Conservation (phyloP, 768 basidiomycete genomes). For the Lactifluus subvellereus region DNA sequence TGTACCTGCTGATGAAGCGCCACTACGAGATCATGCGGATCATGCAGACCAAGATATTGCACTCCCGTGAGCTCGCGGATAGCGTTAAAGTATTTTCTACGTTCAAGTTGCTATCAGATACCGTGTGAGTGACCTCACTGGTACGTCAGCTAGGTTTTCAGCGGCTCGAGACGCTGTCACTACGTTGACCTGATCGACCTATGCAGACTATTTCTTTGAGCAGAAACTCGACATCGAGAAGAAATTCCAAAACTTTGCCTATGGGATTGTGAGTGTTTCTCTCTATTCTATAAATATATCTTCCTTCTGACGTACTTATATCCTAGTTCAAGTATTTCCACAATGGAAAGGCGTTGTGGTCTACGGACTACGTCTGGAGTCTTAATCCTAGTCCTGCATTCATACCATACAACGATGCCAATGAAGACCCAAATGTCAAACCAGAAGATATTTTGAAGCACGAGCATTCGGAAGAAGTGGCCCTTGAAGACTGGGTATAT, state of each 20-base stretch:
- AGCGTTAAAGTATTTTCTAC: not conserved
- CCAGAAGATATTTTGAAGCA: conserved; percentile 7
- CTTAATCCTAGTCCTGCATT: not conserved
- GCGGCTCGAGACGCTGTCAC: not conserved
- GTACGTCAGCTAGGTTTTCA: not conserved
- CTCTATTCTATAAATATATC: not conserved
- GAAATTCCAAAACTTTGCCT: conserved; percentile 26
- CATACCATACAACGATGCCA: conserved; percentile 1
- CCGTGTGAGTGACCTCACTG: conserved; percentile 5
- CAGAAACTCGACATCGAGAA: conserved; percentile 21
- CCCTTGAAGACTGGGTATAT: conserved; percentile 14
- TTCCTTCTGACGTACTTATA: not conserved
- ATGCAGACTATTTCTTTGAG: conserved; percentile 23
- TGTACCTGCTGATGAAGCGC: conserved; percentile 21
- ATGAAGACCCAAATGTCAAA: conserved; percentile 14
- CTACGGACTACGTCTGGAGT: not conserved
- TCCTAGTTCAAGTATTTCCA: conserved; percentile 10
- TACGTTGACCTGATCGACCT: not conserved
- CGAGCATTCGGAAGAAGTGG: not conserved
- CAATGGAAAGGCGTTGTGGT: not conserved
- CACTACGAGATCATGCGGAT: conserved; percentile 24
- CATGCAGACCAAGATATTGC: conserved; percentile 7
- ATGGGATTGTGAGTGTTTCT: conserved; percentile 21
- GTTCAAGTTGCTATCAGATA: not conserved
- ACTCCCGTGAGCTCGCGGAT: conserved; percentile 1